phyloP scores from a whole-genome alignment of 805 yeast species.

The Hanseniaspora hatyaiensis region DNA sequence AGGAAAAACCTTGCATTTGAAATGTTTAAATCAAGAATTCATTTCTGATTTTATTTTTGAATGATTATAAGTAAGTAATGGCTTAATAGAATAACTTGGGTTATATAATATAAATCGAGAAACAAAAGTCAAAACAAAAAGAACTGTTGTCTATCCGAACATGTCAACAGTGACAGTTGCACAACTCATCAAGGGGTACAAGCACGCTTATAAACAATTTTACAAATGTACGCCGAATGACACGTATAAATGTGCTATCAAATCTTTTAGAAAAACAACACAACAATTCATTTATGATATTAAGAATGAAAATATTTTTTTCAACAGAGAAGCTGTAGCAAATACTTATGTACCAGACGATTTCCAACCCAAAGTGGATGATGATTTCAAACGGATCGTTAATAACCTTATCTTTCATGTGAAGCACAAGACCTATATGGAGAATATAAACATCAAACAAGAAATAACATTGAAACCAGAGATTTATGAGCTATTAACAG shows the following conservation, averaged over 20 bases:
- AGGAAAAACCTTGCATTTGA: no score
- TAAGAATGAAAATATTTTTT: neutral
- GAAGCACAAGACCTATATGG: neutral
- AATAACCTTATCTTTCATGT: neutral
- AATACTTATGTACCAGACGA: neutral
- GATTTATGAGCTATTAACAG: conserved; percentile 2
- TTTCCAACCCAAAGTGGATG: neutral
- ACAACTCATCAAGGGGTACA: neutral
- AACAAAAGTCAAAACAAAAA: no score
- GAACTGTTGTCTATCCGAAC: no score
- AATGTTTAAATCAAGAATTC: no score
- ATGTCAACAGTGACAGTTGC: no score
- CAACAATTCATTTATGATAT: neutral
- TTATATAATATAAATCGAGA: no score
- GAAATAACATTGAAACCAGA: neutral
- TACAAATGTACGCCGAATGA: neutral
- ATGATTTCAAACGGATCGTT: neutral
- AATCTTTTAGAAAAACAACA: neutral
- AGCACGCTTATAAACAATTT: neutral
- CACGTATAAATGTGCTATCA: neutral
- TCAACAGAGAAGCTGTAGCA: neutral
- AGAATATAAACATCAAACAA: neutral
- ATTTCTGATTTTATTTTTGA: no score
- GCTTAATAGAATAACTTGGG: no score
- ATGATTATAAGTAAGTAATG: no score